Conservation (phyloP, 2,329 filamentous ascomycete genomes). For the Penicillium rolfsii region DNA sequence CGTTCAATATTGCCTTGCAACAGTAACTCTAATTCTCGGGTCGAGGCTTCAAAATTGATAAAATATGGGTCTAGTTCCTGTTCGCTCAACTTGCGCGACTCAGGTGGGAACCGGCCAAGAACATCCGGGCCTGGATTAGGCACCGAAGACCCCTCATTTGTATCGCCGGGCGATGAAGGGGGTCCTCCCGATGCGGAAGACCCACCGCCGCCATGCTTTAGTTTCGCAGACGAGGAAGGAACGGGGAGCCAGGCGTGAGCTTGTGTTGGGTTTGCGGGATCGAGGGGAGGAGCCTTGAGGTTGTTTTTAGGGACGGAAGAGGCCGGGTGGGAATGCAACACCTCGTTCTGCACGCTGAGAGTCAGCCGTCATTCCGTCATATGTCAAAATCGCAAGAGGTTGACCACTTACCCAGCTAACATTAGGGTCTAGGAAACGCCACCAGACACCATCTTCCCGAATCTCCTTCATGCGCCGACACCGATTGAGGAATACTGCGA, state of each 20-base stretch:
- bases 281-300: constrained; percentile 90
- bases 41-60: constrained; percentile 86
- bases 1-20: constrained; percentile 95
- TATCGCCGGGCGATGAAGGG: constrained; percentile 51
- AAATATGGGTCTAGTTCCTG: constrained; percentile 96
- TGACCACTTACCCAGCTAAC: constrained; percentile 81
- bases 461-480: constrained; percentile 92
- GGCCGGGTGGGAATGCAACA: constrained; percentile 89
- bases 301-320: constrained; percentile 91
- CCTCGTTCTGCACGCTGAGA: constrained; percentile 69
- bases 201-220: constrained; percentile 62
- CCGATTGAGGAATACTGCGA: constrained; percentile 91
- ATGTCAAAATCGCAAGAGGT: neutral
- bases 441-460: constrained; percentile 91
- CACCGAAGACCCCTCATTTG: constrained; percentile 60
- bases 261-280: constrained; percentile 87
- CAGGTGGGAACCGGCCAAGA: constrained; percentile 80
- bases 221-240: constrained; percentile 80
- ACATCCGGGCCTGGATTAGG: constrained; percentile 64
- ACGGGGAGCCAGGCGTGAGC: constrained; percentile 88
- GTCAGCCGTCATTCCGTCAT: neutral
- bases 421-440: constrained; percentile 96
- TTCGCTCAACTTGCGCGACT: constrained; percentile 75
- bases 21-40: constrained; percentile 85
- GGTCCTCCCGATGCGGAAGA: constrained; percentile 37